Conservation (phyloP, 2,329 filamentous ascomycete genomes). For the Colletotrichum liriopes region DNA sequence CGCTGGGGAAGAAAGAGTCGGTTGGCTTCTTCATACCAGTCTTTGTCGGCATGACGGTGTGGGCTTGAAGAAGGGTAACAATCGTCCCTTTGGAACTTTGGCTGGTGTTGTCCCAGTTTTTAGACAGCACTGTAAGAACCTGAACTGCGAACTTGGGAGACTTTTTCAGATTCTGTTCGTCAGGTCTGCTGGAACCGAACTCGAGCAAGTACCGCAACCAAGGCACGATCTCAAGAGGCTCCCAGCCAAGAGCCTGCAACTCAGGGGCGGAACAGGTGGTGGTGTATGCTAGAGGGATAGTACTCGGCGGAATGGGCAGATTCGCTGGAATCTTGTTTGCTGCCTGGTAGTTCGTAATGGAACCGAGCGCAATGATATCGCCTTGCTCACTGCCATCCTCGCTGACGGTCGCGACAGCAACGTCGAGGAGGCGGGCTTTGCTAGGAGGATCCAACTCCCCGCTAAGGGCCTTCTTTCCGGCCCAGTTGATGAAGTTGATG, state of each 20-base stretch:
- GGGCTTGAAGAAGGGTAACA: conserved; percentile 73
- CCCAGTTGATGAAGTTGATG: conserved; percentile 88
- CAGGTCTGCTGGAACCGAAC: conserved; percentile 71
- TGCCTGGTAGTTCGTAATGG: conserved; percentile 82
- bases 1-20: conserved; percentile 93
- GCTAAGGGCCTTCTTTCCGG: conserved; percentile 78
- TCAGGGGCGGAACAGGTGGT: conserved; percentile 77
- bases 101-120: conserved; percentile 89
- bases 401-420: conserved; percentile 81
- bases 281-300: conserved; percentile 89
- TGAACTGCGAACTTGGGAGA: conserved; percentile 82
- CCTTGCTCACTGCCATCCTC: conserved; percentile 72
- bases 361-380: conserved; percentile 82
- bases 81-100: conserved; percentile 76
- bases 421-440: conserved; percentile 80
- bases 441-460: conserved; percentile 80
- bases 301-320: conserved; percentile 84
- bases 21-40: conserved; percentile 87
- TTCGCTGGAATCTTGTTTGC: conserved; percentile 85
- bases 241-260: conserved; percentile 88
- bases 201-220: conserved; percentile 90
- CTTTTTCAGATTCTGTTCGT: conserved; percentile 79
- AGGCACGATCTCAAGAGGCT: conserved; percentile 84
- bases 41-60: conserved; percentile 90
- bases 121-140: conserved; percentile 85